Conservation (phyloP, 768 basidiomycete species). For the Termitomyces sp. region DNA sequence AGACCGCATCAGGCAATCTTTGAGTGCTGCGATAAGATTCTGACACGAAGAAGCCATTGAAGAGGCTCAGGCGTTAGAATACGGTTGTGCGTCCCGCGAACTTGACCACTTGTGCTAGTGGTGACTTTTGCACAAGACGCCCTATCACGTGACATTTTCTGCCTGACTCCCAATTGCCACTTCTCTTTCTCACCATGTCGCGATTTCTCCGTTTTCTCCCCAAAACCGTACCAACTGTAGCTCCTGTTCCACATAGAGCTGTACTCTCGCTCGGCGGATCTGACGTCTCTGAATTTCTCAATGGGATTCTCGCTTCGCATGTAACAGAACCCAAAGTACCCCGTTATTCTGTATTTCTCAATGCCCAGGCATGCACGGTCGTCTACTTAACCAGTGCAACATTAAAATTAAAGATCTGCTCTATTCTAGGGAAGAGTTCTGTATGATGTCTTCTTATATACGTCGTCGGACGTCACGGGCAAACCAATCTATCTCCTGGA, state of each 20-base stretch:
- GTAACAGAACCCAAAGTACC: slow-evolving; percentile 42
- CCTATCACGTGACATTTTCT: background rate
- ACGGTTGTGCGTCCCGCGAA: background rate
- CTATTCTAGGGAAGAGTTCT: slow-evolving; percentile 74
- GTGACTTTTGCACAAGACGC: background rate
- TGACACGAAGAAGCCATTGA: slow-evolving; percentile 79
- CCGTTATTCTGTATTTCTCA: slow-evolving; percentile 68
- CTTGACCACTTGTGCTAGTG: too few species aligned
- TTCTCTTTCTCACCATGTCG: background rate
- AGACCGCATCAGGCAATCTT: slow-evolving; percentile 77
- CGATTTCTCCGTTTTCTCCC: slow-evolving; percentile 38
- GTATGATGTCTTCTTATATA: slow-evolving; percentile 85
- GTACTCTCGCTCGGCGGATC: slow-evolving; percentile 76
- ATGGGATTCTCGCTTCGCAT: slow-evolving; percentile 61
- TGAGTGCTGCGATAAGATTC: slow-evolving; percentile 70
- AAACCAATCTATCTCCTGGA: slow-evolving; percentile 62
- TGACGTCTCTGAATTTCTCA: slow-evolving; percentile 77
- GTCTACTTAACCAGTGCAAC: background rate
- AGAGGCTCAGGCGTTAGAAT: background rate
- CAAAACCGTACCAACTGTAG: slow-evolving; percentile 45
- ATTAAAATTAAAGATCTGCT: slow-evolving; percentile 10
- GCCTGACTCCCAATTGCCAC: too few species aligned
- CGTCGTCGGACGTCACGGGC: slow-evolving; percentile 37
- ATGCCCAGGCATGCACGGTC: slow-evolving; percentile 60
- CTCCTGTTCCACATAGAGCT: slow-evolving; percentile 59